Evolutionary conservation across 805 yeast species (phyloP), one percentile per base, ranked within the genome.

Genomic region (Cyberlindnera maritima): DNA sequence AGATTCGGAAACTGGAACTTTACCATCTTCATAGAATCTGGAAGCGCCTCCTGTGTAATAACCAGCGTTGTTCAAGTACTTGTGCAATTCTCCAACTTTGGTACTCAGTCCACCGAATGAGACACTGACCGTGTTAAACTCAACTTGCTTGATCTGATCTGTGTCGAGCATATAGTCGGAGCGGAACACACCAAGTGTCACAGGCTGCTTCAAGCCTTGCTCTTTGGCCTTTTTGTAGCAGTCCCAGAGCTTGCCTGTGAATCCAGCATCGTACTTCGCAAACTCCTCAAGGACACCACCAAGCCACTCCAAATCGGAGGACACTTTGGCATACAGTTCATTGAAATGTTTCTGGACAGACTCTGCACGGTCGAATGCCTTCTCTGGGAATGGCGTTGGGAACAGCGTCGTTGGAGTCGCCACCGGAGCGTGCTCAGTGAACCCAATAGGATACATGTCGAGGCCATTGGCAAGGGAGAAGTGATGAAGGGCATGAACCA

Each of bases 51-150:
- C 59, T 18, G 69, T 55, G 59, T 86, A 87, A n/a, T 66, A 64
- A 3, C 90, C 90, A 8, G 70, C 59, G 4, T 66, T 60, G 61
- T 86, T 85, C 59, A 85, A 66, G 57, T 77, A 88, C 18, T 74
- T 65, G 65, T 94, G 99, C 47, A 88, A 69, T 54, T 79, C 72
- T 18, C 94, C 86, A 21, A 88, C 92, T 62, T 84, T 86, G 13
- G 89, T 64, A 2, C 96, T 84, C 47, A 94, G 72, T 0, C 96
- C 98, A 18, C 96, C 97, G 70, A 94, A 94, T 1, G 97, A 91
- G 3, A 92, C 96, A 58, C 96, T 86, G 3, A 94, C 88, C 1
- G 99, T 91, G 67, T 94, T 94, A 70, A 92, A 92, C 65, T 94
- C 99, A 43, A 94, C 94, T 66, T 94, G 99, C 62, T 92, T 91